Evolutionary conservation across 164 flowering plant genomes (phyloP), one percentile per base, ranked within the genome.

Genomic region (Annona squamosa): DNA sequence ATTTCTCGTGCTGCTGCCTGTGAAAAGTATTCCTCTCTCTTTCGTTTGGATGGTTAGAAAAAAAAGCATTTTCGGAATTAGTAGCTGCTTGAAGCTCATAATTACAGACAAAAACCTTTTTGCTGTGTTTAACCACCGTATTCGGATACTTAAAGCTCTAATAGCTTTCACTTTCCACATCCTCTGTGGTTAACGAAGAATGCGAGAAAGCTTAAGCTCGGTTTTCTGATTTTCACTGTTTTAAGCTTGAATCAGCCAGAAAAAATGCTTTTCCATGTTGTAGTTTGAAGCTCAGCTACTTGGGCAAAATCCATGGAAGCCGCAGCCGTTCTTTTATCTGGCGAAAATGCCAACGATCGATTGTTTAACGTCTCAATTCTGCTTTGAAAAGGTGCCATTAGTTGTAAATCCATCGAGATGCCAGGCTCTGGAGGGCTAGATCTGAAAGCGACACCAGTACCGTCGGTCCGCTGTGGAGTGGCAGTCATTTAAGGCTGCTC

Each of bases 381-480:
- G 10, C 59, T 52, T 52, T 9, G 59, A 16, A 52, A 52, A 52
- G 59, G 13, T 10, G 13, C 59, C 9, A 16, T 52, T 52, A 16
- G 59, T 16, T 10, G 59, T 52, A 52, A 12, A 52, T 52, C 59
- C 59, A 9, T 52, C 13, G 45, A 3, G 45, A 4, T 75, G 64
- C 26, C 10, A 13, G 64, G 37, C 2, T 6, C 45, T 73, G 46
- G 3, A 46, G 4, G 48, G 59, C 65, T 16, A 19, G 62, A 56
- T 71, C 16, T 68, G 75, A 76, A 62, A 72, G 64, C 26, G 75
- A 67, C 75, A 37, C 59, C 13, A 52, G 59, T 10, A 52, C 10
- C 67, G 47, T 41, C n/a, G 5, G 48, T 56, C 56, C 52, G 46
- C 63, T 7, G 48, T 71, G 62, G 4, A 62, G 71, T 76, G 46